phyloP scores from a whole-genome alignment of 495 filamentous ascomycete genomes.

The Aspergillus ostianus region DNA sequence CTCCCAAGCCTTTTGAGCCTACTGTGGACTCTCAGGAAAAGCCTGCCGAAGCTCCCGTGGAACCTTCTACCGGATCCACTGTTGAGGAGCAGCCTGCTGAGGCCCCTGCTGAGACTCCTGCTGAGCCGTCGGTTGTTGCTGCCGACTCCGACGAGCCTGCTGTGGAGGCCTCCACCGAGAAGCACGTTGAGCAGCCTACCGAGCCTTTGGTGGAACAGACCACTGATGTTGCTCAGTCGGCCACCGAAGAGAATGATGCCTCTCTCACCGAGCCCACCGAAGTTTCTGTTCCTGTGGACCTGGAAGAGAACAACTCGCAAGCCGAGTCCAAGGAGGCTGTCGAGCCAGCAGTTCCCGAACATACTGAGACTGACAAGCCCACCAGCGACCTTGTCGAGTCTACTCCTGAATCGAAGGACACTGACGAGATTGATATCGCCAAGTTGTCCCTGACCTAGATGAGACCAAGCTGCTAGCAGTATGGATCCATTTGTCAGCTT shows the following conservation, averaged over 20 bases:
- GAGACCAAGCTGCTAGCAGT: not conserved
- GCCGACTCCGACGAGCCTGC: not conserved
- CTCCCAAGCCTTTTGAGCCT: constrained; percentile 3
- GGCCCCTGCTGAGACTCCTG: not conserved
- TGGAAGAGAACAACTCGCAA: not conserved
- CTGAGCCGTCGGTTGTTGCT: not conserved
- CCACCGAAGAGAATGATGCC: constrained; percentile 2
- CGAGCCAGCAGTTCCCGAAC: constrained; percentile 1
- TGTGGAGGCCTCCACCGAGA: not conserved
- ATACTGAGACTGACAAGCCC: constrained; percentile 2
- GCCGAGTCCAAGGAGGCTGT: constrained; percentile 1
- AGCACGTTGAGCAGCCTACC: not conserved
- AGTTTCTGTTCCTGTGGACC: not conserved
- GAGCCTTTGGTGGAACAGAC: constrained; percentile 10
- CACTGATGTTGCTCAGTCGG: not conserved
- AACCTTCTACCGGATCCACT: too few relatives aligned
- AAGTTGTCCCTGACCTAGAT: constrained; percentile 28
- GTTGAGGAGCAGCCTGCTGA: too few relatives aligned
- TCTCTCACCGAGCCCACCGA: constrained; percentile 3
- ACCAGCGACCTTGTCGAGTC: not conserved
- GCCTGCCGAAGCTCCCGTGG: not conserved
- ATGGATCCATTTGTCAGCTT: not conserved
- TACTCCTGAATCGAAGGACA: constrained; percentile 17
- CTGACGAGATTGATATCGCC: constrained; percentile 30
- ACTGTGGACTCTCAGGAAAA: constrained; percentile 5